phyloP scores from a whole-genome alignment of 169 alveolate species.

The Cyclospora cayetanensis region DNA sequence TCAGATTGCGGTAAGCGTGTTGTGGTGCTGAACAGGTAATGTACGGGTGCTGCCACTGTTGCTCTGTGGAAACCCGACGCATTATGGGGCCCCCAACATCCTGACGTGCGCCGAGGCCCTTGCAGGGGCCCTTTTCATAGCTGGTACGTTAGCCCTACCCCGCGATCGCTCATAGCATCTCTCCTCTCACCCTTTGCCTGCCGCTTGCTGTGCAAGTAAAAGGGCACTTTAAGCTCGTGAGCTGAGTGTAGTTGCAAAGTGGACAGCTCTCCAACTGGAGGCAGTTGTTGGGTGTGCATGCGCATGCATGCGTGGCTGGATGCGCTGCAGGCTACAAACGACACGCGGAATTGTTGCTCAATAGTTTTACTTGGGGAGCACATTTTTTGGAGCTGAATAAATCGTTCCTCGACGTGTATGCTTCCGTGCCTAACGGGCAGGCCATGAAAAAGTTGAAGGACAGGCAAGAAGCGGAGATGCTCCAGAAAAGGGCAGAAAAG shows the following conservation, averaged over 20 bases:
- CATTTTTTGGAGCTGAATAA: neutral
- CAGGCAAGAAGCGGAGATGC: neutral
- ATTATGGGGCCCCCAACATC: conserved; percentile 94
- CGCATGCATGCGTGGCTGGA: neutral
- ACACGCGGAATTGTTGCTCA: neutral
- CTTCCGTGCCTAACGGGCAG: neutral
- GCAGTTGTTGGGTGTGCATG: neutral
- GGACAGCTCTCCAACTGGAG: too few relatives aligned
- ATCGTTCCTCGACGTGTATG: neutral
- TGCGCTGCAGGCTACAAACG: neutral
- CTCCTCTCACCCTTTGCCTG: neutral
- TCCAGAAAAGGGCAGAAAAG: neutral
- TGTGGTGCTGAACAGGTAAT: conserved; percentile 40
- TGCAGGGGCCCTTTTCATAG: conserved; percentile 91
- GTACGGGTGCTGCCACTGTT: conserved; percentile 84
- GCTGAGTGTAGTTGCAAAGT: too few relatives aligned
- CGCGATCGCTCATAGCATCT: neutral
- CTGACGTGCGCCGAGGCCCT: conserved; percentile 96
- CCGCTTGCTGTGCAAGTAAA: neutral
- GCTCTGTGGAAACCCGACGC: conserved; percentile 96
- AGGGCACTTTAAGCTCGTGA: too few relatives aligned
- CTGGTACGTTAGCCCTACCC: conserved; percentile 76
- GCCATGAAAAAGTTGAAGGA: conserved; percentile 6
- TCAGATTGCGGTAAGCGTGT: neutral
- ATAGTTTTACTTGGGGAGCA: neutral